These are phyloP conservation scores for Colletotrichum ledebouriae DNA, from an alignment of 2,329 filamentous ascomycete species.

Conservation along the genomic window DNA sequence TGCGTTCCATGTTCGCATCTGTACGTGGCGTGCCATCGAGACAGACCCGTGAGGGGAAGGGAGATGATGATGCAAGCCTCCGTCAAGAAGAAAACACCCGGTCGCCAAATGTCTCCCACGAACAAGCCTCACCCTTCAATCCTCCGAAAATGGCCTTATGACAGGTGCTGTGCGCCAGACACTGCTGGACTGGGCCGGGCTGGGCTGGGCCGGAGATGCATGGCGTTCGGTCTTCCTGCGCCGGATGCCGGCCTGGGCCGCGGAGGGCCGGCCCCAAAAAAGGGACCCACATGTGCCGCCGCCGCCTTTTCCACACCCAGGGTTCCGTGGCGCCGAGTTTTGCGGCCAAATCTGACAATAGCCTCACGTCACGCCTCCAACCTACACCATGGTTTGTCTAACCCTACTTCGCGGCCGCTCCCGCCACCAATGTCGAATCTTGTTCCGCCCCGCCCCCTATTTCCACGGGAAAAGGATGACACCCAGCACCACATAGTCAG, in stretches of 20 bases:
- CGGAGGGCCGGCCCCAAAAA: slow-evolving; percentile 14
- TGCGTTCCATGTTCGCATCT: too few relatives aligned
- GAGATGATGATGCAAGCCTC: too few relatives aligned
- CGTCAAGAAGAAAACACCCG: too few relatives aligned
- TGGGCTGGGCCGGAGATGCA: not conserved
- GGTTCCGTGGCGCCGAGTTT: slow-evolving; percentile 17
- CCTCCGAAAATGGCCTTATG: too few relatives aligned
- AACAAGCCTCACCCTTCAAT: too few relatives aligned
- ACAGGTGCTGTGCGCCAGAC: not conserved
- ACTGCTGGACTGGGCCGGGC: not conserved
- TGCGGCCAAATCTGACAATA: slow-evolving; percentile 25
- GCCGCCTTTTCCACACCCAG: too few relatives aligned
- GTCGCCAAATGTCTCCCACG: too few relatives aligned
- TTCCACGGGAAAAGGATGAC: too few relatives aligned
- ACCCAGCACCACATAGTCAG: too few relatives aligned
- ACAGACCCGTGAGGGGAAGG: too few relatives aligned
- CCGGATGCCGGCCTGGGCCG: slow-evolving; percentile 29
- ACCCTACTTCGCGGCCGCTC: slow-evolving; percentile 16
- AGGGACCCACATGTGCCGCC: slow-evolving; percentile 25
- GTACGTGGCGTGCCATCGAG: too few relatives aligned
- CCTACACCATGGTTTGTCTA: slow-evolving; percentile 14
- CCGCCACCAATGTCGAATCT: slow-evolving; percentile 16
- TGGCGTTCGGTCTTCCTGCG: not conserved
- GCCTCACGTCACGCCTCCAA: slow-evolving; percentile 27
- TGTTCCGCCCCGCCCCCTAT: too few relatives aligned